Evolutionary conservation across 305 asterid species (phyloP).

Genomic region (Solanum chacoense): DNA sequence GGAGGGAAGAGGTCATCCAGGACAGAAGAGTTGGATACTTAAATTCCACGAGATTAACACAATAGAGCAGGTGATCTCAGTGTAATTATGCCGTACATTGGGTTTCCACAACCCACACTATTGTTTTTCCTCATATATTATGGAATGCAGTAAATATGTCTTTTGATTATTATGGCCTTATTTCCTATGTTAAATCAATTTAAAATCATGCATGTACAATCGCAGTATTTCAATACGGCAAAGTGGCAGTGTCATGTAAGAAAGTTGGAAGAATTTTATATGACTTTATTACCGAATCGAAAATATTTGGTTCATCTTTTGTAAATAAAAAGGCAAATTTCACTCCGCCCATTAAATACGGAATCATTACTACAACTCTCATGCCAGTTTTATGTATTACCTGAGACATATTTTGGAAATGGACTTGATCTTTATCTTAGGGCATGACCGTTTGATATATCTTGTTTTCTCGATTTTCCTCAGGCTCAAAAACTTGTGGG

Average conservation of each 20-base stretch:
- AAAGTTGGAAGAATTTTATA: not conserved
- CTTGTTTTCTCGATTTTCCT: not conserved
- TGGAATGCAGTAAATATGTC: not conserved
- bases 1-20: constrained; percentile 83
- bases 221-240: not conserved
- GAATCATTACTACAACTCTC: not conserved
- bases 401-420: not conserved
- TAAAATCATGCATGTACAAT: not conserved
- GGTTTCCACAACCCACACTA: not conserved
- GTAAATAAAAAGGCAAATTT: not conserved
- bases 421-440: not conserved
- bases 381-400: not conserved
- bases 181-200: not conserved
- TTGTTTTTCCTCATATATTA: not conserved
- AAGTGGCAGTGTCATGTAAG: not conserved
- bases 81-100: not conserved
- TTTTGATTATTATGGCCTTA: not conserved
- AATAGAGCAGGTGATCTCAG: constrained; percentile 53
- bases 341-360: not conserved
- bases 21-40: constrained; percentile 74
- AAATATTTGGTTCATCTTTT: not conserved
- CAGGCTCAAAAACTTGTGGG: constrained; percentile 94
- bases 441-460: not conserved
- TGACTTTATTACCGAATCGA: not conserved
- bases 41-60: constrained; percentile 50